Conservation (phyloP, 1,284 basidiomycete species). For the Limonomyces culmigenus region DNA sequence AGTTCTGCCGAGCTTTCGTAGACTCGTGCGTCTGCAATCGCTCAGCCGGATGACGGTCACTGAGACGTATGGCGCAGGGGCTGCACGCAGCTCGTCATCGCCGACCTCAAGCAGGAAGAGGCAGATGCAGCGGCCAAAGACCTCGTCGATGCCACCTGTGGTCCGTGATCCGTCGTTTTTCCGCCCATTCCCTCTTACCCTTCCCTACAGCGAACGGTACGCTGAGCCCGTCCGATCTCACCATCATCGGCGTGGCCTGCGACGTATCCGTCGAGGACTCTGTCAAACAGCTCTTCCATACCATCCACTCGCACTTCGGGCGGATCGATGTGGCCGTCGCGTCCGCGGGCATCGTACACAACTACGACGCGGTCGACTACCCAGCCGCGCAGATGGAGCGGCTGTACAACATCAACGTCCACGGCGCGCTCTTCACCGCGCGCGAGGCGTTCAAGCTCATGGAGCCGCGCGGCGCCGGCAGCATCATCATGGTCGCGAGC, state of each 20-base stretch:
- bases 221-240: conserved; percentile 40
- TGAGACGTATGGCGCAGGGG: conserved; percentile 31
- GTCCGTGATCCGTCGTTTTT: conserved; percentile 15
- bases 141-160: conserved; percentile 37
- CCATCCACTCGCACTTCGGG: conserved; percentile 62
- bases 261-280: conserved; percentile 76
- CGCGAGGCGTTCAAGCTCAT: conserved; percentile 77
- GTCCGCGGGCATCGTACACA: conserved; percentile 83
- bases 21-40: conserved; percentile 43
- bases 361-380: conserved; percentile 82
- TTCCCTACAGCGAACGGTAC: conserved; percentile 50
- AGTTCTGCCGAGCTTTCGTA: conserved; percentile 81
- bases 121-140: conserved; percentile 61
- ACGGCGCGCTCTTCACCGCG: conserved; percentile 86
- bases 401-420: conserved; percentile 86
- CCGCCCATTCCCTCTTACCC: neutral
- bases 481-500: conserved; percentile 77
- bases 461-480: conserved; percentile 63
- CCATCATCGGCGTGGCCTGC: conserved; percentile 68
- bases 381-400: conserved; percentile 70
- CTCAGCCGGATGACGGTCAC: conserved; percentile 4
- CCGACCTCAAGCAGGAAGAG: conserved; percentile 71
- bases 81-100: conserved; percentile 65
- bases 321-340: conserved; percentile 76
- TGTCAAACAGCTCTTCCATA: conserved; percentile 57